Percentiles rank a stretch among this genome's conserved stretches.
phyloP scores from a whole-genome alignment of 495 filamentous ascomycete genomes.

The Penicillium verhagenii region DNA sequence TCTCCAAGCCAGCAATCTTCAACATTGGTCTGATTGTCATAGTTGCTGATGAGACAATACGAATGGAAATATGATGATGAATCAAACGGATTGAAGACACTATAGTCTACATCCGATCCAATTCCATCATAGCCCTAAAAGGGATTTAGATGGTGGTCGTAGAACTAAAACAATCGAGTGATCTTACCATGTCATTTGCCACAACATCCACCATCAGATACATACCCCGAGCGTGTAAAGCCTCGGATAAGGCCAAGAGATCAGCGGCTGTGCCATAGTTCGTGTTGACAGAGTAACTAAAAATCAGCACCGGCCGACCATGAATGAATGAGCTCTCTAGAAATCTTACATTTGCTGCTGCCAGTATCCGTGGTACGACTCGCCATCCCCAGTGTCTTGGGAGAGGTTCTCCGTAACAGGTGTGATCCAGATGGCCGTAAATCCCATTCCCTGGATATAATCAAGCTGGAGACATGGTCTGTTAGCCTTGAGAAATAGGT shows the following conservation, averaged over 20 bases:
- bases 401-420: constrained; percentile 53
- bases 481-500: not conserved
- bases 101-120: constrained; percentile 59
- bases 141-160: constrained; percentile 50
- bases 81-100: constrained; percentile 64
- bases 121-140: constrained; percentile 55
- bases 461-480: constrained; percentile 32
- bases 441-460: constrained; percentile 69
- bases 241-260: constrained; percentile 56
- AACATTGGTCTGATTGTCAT: constrained; percentile 51
- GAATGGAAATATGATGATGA: constrained; percentile 63
- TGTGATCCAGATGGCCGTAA: constrained; percentile 79
- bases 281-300: constrained; percentile 56
- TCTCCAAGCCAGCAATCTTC: constrained; percentile 65
- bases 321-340: not conserved
- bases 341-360: constrained; percentile 56
- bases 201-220: constrained; percentile 81
- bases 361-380: constrained; percentile 76
- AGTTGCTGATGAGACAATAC: constrained; percentile 63
- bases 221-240: constrained; percentile 63
- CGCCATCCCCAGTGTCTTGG: constrained; percentile 49
- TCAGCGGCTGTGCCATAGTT: constrained; percentile 66
- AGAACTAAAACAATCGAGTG: constrained; percentile 37
- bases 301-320: not conserved
- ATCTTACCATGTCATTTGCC: constrained; percentile 68